These are phyloP conservation scores for Ceratocystis colombiana DNA, from an alignment of 2,329 filamentous ascomycete species.

Conservation along the genomic window DNA sequence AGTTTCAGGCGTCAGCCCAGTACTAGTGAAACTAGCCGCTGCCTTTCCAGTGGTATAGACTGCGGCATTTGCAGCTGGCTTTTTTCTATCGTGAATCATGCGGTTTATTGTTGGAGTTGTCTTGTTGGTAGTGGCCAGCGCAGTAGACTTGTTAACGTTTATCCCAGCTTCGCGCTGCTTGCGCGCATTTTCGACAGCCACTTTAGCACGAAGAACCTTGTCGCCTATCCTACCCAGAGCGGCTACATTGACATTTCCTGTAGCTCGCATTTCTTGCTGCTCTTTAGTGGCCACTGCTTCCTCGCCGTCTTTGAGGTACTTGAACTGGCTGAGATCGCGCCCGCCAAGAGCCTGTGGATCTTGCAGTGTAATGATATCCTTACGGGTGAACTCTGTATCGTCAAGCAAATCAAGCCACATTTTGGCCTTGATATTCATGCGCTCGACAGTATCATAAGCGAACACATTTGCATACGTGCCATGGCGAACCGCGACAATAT, in stretches of 20 bases:
- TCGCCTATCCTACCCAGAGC: constrained; percentile 67
- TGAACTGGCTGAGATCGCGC: constrained; percentile 77
- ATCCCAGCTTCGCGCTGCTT: constrained; percentile 55
- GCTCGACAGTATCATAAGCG: constrained; percentile 87
- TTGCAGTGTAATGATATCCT: constrained; percentile 91
- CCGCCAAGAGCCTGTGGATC: constrained; percentile 84
- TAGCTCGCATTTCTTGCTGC: constrained; percentile 56
- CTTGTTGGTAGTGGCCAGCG: neutral
- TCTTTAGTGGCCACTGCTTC: constrained; percentile 57
- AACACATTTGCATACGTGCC: constrained; percentile 88
- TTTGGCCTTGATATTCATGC: constrained; percentile 93
- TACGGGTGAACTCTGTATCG: constrained; percentile 74
- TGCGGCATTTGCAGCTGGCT: constrained; percentile 70
- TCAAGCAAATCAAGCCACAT: constrained; percentile 87
- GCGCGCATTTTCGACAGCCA: constrained; percentile 83
- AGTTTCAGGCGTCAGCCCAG: constrained; percentile 84
- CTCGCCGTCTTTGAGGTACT: constrained; percentile 74
- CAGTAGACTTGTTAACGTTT: constrained; percentile 41
- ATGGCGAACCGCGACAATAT: constrained; percentile 77
- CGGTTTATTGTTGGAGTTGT: constrained; percentile 26
- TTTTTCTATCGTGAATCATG: constrained; percentile 45
- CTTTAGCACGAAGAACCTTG: constrained; percentile 84
- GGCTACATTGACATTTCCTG: constrained; percentile 63
- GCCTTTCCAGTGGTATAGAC: constrained; percentile 82
- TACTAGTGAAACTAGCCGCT: constrained; percentile 90